Conservation (phyloP, 2,329 filamentous ascomycete species). For the Penicillium sp. region DNA sequence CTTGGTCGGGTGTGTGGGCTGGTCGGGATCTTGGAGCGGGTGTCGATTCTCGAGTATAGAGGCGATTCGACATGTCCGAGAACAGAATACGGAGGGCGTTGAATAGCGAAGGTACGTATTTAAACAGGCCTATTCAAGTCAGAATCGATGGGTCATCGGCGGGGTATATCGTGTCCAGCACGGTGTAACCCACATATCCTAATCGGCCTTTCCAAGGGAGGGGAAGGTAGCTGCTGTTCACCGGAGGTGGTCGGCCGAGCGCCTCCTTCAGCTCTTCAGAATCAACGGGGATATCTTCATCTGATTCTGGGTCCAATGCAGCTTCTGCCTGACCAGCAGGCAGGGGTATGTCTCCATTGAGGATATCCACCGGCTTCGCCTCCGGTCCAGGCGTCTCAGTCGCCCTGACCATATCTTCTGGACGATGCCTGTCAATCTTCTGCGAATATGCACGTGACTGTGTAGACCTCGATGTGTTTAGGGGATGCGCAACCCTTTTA, state of each 20-base stretch:
- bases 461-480: neutral
- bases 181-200: conserved; percentile 68
- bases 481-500: neutral
- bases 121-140: conserved; percentile 65
- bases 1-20: conserved; percentile 77
- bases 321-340: conserved; percentile 20
- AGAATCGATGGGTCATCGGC: neutral
- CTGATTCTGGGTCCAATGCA: conserved; percentile 52
- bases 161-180: too few species aligned
- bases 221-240: conserved; percentile 80
- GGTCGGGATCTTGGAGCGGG: conserved; percentile 69
- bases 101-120: conserved; percentile 85
- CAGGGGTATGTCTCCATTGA: conserved; percentile 12
- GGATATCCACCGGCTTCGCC: conserved; percentile 14
- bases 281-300: conserved; percentile 50
- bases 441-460: conserved; percentile 6
- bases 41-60: conserved; percentile 88
- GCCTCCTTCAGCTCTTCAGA: conserved; percentile 59
- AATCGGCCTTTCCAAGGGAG: conserved; percentile 86
- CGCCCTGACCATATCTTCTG: conserved; percentile 7
- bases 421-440: neutral
- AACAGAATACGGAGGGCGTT: conserved; percentile 83
- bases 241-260: conserved; percentile 64
- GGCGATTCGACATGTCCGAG: conserved; percentile 83
- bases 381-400: conserved; percentile 1